Evolutionary conservation across 306 rosid species (phyloP), one percentile per base, ranked within the genome.

Genomic region (Canavalia ensiformis): DNA sequence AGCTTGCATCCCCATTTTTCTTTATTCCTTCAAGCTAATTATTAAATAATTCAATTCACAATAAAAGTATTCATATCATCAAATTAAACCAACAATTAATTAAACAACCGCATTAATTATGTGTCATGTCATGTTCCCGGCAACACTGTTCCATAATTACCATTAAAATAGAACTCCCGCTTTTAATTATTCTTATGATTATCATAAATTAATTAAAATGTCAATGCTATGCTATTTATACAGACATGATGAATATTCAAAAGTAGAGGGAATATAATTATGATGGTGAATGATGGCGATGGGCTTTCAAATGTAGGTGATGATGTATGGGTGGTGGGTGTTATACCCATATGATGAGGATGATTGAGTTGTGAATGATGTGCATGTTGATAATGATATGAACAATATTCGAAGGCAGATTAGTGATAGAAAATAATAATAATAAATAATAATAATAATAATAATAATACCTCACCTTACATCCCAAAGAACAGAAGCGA

Each of bases 401-500:
- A 64, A 82, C 60, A 81, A 72, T 63, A 63, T 63, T 51, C 50
- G 68, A 45, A 63, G 28, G 44, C 9, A 55, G 13, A 55, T 55
- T 6, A 30, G 35, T 18, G 34, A 25, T 59, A 50, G 47, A 41
- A 44, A 18, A 10, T 2, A 58, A 45, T 5, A 73, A 52, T 51
- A 49, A 39, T 51, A 39, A 39, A 49, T 13, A 37, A n/a, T n/a
- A 2, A 35, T 35, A 35, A 35, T 1, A n/a, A 8, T 6, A 25
- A 6, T 58, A 59, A 65, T 18, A 63, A 56, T 56, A 3, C 75
- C 88, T 91, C 29, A 95, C 99, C 99, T 95, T 95, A 72, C 99
- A 95, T 49, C 99, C 99, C 57, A 95, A 89, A 68, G 99, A 95
- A 84, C 99, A 95, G 78, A 91, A 95, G 2, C 95, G 91, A 82